These are phyloP conservation scores for Pseudopediastrum boryanum DNA, from an alignment of 139 green algal species.

Conservation along the genomic window DNA sequence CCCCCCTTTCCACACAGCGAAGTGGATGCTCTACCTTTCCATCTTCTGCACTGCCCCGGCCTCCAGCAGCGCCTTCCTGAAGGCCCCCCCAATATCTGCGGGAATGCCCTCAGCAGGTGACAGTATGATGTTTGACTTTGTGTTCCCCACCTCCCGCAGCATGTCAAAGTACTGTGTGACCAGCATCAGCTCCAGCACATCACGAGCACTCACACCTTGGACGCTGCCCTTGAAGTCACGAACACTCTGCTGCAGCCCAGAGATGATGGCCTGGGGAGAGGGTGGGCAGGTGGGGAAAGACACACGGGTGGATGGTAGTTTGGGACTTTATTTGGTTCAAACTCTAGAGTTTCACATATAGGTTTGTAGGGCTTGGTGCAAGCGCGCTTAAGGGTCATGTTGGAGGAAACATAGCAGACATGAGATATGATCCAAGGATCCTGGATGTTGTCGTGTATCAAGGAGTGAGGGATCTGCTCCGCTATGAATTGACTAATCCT, in stretches of 20 bases:
- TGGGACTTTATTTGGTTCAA: not conserved
- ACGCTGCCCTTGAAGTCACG: conserved; percentile 72
- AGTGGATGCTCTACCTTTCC: no score
- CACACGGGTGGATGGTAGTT: not conserved
- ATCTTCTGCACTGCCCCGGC: conserved; percentile 16
- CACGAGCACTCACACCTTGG: conserved; percentile 32
- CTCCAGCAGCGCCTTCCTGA: conserved; percentile 20
- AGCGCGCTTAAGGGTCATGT: not conserved
- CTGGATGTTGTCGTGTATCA: no score
- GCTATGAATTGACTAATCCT: no score
- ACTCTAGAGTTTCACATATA: no score
- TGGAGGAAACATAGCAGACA: no score
- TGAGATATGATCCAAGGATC: no score
- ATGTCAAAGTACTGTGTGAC: conserved; percentile 95
- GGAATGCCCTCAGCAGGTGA: not conserved
- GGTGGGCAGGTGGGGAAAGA: no score
- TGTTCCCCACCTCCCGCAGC: conserved; percentile 47
- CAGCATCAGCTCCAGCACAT: conserved; percentile 91
- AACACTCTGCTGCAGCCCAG: conserved; percentile 89
- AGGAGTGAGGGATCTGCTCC: no score
- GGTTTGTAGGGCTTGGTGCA: not conserved
- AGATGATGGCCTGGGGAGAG: conserved; percentile 88
- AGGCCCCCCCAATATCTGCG: not conserved
- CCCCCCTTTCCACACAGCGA: no score
- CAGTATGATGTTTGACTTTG: not conserved